phyloP scores from a whole-genome alignment of 2,329 filamentous ascomycete species.

The Calonectria montana region DNA sequence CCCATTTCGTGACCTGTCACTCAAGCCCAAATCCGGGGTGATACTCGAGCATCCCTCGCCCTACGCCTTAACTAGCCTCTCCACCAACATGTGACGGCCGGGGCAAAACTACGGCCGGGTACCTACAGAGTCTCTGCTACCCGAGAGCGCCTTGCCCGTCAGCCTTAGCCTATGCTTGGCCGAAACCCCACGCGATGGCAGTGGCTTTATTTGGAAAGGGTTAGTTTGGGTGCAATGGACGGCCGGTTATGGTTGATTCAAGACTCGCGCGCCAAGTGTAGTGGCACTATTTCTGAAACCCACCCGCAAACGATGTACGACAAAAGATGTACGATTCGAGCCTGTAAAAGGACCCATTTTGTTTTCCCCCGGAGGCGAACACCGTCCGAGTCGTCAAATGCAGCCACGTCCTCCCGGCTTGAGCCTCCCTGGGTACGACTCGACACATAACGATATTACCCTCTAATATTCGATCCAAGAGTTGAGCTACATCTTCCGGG shows the following conservation, averaged over 20 bases:
- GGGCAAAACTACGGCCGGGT: conserved; percentile 34
- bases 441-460: not conserved
- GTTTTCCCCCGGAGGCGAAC: not conserved
- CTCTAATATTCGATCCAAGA: conserved; percentile 12
- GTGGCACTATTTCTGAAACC: not conserved
- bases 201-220: not conserved
- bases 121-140: conserved; percentile 29
- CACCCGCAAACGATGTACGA: not conserved
- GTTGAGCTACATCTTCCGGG: conserved; percentile 33
- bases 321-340: not conserved
- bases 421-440: not conserved
- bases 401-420: not conserved
- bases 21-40: conserved; percentile 39
- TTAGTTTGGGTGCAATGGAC: not conserved
- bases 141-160: conserved; percentile 26
- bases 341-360: not conserved
- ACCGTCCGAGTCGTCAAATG: not conserved
- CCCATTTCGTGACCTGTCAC: conserved; percentile 26
- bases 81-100: conserved; percentile 40
- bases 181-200: conserved; percentile 32
- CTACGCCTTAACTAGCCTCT: conserved; percentile 23
- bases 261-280: not conserved
- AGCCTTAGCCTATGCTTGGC: conserved; percentile 35
- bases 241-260: not conserved
- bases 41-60: conserved; percentile 12